These are phyloP conservation scores for Curvularia sp. DNA, from an alignment of 2,329 filamentous ascomycete species.

Conservation along the genomic window DNA sequence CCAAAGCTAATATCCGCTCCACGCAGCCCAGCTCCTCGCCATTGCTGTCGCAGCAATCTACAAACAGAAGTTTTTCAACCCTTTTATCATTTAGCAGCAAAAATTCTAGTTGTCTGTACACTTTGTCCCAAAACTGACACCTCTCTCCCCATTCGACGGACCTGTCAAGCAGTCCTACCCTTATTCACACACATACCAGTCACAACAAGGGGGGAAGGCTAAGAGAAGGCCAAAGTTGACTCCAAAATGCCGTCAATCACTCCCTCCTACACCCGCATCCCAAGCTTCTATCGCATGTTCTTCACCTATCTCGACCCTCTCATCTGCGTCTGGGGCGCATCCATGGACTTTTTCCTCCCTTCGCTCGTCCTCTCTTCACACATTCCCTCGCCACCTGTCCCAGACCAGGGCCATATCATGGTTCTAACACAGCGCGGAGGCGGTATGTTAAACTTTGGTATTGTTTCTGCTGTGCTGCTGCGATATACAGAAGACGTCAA, in stretches of 20 bases:
- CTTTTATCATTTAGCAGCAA: too few relatives aligned
- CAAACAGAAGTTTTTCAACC: background rate
- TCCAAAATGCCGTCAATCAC: constrained; percentile 2
- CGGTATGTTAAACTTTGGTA: constrained; percentile 37
- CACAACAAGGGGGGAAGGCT: background rate
- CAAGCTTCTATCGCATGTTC: constrained; percentile 34
- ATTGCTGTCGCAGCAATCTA: background rate
- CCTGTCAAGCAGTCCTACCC: too few relatives aligned
- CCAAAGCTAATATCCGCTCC: constrained; percentile 1
- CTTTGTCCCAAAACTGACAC: background rate
- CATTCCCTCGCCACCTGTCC: constrained; percentile 21
- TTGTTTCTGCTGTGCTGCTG: constrained; percentile 35
- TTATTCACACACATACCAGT: background rate
- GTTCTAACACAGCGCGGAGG: constrained; percentile 38
- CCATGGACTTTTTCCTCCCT: constrained; percentile 37
- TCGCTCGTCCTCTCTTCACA: constrained; percentile 30
- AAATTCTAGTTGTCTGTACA: background rate
- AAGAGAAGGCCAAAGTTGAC: background rate
- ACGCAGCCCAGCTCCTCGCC: background rate
- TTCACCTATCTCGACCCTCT: constrained; percentile 39
- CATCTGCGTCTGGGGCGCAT: constrained; percentile 37
- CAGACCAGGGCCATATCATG: constrained; percentile 35
- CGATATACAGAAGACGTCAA: constrained; percentile 33
- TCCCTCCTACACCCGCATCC: constrained; percentile 12
- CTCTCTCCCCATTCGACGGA: background rate